Conservation (phyloP, 495 filamentous ascomycete genomes). For the Podospora anserina region DNA sequence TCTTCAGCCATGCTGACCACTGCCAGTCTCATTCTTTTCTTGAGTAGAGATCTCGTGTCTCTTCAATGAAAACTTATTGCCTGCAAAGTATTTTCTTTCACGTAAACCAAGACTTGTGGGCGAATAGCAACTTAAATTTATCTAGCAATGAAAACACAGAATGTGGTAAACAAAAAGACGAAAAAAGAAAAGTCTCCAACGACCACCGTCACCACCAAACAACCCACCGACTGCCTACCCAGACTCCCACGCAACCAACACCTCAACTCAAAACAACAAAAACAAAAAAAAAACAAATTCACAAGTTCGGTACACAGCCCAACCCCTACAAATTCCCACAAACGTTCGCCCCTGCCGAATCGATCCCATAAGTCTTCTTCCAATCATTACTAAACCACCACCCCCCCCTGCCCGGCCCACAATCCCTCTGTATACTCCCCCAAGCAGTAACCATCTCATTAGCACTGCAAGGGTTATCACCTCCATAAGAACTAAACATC, state of each 20-base stretch:
- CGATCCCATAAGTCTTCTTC: slow-evolving; percentile 12
- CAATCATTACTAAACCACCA: slow-evolving; percentile 8
- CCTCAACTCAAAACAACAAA: background rate
- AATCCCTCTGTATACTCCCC: slow-evolving; percentile 4
- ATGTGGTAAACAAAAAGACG: too few species aligned
- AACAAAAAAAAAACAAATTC: background rate
- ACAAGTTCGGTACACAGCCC: too few species aligned
- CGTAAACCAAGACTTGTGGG: too few species aligned
- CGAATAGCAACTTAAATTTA: too few species aligned
- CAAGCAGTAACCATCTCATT: slow-evolving; percentile 3
- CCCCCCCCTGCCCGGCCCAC: background rate
- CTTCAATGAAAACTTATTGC: too few species aligned
- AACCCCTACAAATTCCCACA: slow-evolving; percentile 1
- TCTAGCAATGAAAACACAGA: too few species aligned
- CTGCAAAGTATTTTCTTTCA: too few species aligned
- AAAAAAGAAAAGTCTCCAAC: too few species aligned
- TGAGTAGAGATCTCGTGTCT: background rate
- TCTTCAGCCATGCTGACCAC: background rate
- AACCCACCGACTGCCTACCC: too few species aligned
- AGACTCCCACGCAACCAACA: too few species aligned
- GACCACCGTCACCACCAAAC: background rate
- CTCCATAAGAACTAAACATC: background rate
- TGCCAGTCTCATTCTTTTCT: background rate
- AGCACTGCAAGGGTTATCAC: background rate
- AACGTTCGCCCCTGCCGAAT: background rate